Base-by-base conservation (phyloP, 305 asterid genomes). In the Lippia alba region DNA sequence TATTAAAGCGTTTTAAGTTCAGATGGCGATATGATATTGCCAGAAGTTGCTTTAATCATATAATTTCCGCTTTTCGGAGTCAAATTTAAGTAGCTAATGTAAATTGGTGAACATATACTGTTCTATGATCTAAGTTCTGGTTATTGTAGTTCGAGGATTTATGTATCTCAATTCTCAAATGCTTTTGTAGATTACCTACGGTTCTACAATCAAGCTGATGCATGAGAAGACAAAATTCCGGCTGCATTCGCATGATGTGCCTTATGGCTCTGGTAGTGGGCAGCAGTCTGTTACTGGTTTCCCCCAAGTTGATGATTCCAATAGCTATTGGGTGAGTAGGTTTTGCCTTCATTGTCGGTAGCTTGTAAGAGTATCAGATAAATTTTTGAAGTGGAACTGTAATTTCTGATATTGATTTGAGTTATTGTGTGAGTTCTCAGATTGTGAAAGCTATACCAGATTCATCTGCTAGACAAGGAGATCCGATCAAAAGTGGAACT, bases 191-290 rank as follows among this genome's bases (percentile, higher is more conserved):
- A 68, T 82, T 48, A 79, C 87, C 8, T 89, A 87, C 79, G 97
- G 98, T 15, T 92, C 98, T 19, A 77, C 71, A 9, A 84, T 92
- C 84, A 92, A 92, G 80, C 82, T 92, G 86, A 90, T 87, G 97
- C 98, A 92, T 12, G 98, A 89, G 81, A 85, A 30, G 78, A 89
- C 98, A 19, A 90, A 89, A 74, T 70, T 82, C 69, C 90, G 97
- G 66, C 84, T 90, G 41, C 98, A 92, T 69, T 92, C 98, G 0
- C 98, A 92, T 51, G 97, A 90, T 71, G 96, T 92, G 78, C 96
- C 98, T 2, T 92, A 92, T 76, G 98, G 98, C 67, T 92, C 98
- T 65, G 98, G 98, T 32, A 92, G 98, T 55, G 98, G 98, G 67
- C 98, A 92, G 82, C 97, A 89, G 64, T 92, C 98, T 0, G 94